A percentile compares a stretch with the other conserved stretches of the same genome.
These are phyloP conservation scores for Solanum infundibuliforme DNA, from an alignment of 257 asterid genomes.

Conservation along the genomic window DNA sequence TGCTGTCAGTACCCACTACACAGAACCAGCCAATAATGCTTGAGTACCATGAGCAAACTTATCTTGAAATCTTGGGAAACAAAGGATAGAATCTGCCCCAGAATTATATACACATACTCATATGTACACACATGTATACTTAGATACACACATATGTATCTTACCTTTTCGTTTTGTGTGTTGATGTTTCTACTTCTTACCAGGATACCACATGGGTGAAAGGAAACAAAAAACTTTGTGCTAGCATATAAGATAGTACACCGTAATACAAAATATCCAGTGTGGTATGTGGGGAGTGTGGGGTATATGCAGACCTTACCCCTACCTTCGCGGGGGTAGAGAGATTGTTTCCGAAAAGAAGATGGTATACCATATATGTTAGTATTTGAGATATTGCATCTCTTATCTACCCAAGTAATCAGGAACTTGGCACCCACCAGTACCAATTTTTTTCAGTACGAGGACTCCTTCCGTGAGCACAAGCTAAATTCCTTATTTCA, in stretches of 20 bases:
- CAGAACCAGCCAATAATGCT: conserved; percentile 14
- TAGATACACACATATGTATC: conserved; percentile 30
- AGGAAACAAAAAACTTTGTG: not conserved
- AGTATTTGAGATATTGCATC: not conserved
- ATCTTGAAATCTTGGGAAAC: conserved; percentile 25
- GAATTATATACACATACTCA: not conserved
- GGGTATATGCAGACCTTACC: not conserved
- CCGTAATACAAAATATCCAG: not conserved
- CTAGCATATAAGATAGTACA: not conserved
- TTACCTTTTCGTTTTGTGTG: conserved; percentile 8
- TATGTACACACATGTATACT: not conserved
- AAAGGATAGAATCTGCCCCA: not conserved
- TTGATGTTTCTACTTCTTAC: not conserved
- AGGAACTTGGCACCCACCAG: not conserved
- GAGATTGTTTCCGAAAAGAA: not conserved
- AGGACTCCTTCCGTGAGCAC: not conserved
- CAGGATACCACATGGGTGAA: not conserved
- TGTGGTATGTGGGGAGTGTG: not conserved
- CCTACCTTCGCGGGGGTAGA: not conserved
- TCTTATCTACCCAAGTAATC: not conserved
- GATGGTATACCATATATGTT: not conserved
- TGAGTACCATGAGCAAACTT: conserved; percentile 29
- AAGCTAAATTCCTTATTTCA: not conserved
- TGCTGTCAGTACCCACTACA: conserved; percentile 18
- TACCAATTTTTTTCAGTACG: not conserved